Conservation (phyloP, 768 basidiomycete genomes). For the Cubamyces sp. region DNA sequence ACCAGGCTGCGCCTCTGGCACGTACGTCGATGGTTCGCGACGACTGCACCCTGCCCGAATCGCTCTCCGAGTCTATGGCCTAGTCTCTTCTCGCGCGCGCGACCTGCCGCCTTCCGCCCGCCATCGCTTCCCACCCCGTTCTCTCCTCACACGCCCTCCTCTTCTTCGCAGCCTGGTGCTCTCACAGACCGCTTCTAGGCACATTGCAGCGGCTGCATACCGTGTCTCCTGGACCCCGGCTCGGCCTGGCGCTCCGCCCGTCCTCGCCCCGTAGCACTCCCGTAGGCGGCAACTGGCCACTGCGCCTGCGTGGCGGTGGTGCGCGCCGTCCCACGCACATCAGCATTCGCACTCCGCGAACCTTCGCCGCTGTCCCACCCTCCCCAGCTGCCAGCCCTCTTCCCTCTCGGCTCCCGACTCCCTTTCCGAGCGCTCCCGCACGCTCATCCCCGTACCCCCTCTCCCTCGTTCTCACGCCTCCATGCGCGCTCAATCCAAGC, state of each 20-base stretch:
- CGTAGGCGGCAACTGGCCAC: no score
- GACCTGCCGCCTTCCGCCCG: not conserved
- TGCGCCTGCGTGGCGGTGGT: no score
- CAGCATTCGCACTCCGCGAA: constrained; percentile 8
- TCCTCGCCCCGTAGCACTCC: not conserved
- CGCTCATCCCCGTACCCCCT: not conserved
- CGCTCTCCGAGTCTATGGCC: no score
- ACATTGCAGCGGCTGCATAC: not conserved
- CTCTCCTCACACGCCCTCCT: not conserved
- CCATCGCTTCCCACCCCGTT: not conserved
- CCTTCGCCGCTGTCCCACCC: not conserved
- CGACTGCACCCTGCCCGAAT: no score
- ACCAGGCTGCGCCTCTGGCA: no score
- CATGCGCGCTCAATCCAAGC: not conserved
- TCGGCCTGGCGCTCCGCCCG: not conserved
- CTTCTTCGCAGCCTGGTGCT: not conserved
- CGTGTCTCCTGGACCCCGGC: no score
- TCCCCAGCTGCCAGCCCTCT: not conserved
- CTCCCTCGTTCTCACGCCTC: not conserved
- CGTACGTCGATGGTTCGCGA: no score
- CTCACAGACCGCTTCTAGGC: not conserved
- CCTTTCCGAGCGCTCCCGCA: not conserved
- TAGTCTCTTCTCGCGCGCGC: no score
- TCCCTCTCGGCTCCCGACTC: not conserved
- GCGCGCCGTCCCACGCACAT: constrained; percentile 1